A percentile compares a stretch with the other conserved stretches of the same genome.
Evolutionary conservation across 2,329 filamentous ascomycete genomes (phyloP).

Genomic region (Neofusicoccum umdonicola): DNA sequence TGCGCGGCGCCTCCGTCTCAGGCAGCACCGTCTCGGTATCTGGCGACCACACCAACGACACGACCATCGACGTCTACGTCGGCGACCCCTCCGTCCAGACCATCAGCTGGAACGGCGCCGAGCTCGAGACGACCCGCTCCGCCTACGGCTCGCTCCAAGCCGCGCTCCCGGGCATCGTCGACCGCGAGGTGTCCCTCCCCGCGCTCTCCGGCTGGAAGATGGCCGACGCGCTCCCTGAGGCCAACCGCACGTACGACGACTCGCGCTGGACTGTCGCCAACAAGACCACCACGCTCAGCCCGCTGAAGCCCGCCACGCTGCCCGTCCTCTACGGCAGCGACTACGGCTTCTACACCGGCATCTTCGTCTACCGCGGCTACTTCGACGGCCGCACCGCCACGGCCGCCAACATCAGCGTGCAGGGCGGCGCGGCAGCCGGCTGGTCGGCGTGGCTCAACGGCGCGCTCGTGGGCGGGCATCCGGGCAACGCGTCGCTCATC

Average conservation of each 20-base stretch:
- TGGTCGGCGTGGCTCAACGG: slow-evolving; percentile 60
- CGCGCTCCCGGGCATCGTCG: background rate
- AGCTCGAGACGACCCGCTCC: slow-evolving; percentile 29
- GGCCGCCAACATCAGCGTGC: slow-evolving; percentile 51
- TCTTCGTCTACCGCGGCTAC: slow-evolving; percentile 42
- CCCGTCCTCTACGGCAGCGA: slow-evolving; percentile 44
- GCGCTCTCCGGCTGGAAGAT: slow-evolving; percentile 47
- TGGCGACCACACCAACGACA: slow-evolving; percentile 36
- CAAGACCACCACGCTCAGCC: slow-evolving; percentile 31
- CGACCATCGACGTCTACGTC: slow-evolving; percentile 39
- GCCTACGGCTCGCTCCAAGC: slow-evolving; percentile 32
- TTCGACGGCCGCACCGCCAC: slow-evolving; percentile 37
- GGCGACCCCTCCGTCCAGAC: slow-evolving; percentile 23
- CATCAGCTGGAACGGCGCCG: slow-evolving; percentile 40
- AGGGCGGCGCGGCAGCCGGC: slow-evolving; percentile 56
- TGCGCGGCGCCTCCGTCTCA: slow-evolving; percentile 30
- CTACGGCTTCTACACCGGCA: slow-evolving; percentile 43
- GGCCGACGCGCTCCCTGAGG: slow-evolving; percentile 51
- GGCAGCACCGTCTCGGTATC: slow-evolving; percentile 30
- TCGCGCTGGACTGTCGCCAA: slow-evolving; percentile 44
- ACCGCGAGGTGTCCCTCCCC: slow-evolving; percentile 32
- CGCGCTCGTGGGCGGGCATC: slow-evolving; percentile 54
- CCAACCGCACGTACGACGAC: slow-evolving; percentile 43
- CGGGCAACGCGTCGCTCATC: slow-evolving; percentile 48
- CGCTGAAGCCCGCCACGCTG: slow-evolving; percentile 37